Conservation (phyloP, 73 alveolate genomes). For the Paraurostyla sp. region DNA sequence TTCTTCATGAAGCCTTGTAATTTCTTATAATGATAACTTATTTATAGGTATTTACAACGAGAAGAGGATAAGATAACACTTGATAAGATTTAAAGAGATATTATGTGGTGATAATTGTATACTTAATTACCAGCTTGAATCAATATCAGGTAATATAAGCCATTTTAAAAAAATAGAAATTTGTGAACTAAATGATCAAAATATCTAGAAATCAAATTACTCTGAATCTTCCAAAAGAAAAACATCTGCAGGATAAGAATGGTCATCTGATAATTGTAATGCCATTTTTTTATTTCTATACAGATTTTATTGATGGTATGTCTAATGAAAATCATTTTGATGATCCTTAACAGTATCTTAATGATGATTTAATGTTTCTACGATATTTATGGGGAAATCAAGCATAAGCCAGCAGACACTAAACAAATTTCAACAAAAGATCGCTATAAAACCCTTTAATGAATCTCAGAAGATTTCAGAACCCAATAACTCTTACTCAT, state of each 20-base stretch:
- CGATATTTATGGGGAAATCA: conserved; percentile 39
- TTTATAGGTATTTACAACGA: conserved; percentile 70
- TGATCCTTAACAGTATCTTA: neutral
- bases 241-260: too few relatives aligned
- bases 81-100: conserved; percentile 75
- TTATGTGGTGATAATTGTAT: conserved; percentile 50
- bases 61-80: conserved; percentile 61
- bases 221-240: too few relatives aligned
- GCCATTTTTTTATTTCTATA: too few relatives aligned
- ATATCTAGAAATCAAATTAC: too few relatives aligned
- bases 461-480: neutral
- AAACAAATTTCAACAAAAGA: neutral
- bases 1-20: conserved; percentile 66
- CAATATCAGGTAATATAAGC: neutral
- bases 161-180: neutral
- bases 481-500: conserved; percentile 23
- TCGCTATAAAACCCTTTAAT: neutral
- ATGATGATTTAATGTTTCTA: neutral
- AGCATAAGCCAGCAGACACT: neutral
- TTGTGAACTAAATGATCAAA: neutral
- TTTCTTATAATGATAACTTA: too few relatives aligned
- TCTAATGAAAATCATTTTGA: neutral
- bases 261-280: too few relatives aligned
- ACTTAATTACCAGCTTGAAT: conserved; percentile 13
- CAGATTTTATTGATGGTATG: neutral